Percentiles rank a stretch among this genome's conserved stretches.
Evolutionary conservation across 495 filamentous ascomycete genomes (phyloP).

Genomic region (Penicillium dipodomyicola): DNA sequence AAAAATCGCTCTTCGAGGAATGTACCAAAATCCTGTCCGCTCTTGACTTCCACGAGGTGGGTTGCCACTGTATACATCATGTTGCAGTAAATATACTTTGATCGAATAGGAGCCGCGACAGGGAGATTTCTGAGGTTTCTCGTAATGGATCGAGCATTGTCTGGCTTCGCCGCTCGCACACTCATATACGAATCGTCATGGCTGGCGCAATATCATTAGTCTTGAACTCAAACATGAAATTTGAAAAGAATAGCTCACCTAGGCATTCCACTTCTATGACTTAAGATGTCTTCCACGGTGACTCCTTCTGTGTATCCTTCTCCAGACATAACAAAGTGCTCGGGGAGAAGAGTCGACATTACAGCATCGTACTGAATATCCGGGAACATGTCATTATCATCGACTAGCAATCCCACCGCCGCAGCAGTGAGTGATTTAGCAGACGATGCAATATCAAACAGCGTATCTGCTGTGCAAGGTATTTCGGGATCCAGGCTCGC

Average conservation of each 20-base stretch:
- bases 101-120: conserved; percentile 35
- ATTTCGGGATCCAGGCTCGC: too few relatives aligned
- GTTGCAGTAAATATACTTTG: conserved; percentile 50
- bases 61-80: conserved; percentile 44
- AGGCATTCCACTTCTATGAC: conserved; percentile 29
- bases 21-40: conserved; percentile 33
- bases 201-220: conserved; percentile 2
- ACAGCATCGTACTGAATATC: neutral
- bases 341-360: conserved; percentile 28
- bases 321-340: conserved; percentile 31
- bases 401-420: too few relatives aligned
- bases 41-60: conserved; percentile 44
- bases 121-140: conserved; percentile 40
- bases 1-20: conserved; percentile 42
- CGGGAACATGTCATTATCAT: too few relatives aligned
- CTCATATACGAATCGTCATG: conserved; percentile 22
- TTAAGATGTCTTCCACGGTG: conserved; percentile 31
- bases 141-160: conserved; percentile 24
- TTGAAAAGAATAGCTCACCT: conserved; percentile 11
- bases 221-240: neutral
- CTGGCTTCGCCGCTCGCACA: conserved; percentile 12
- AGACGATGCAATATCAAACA: too few relatives aligned
- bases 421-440: too few relatives aligned
- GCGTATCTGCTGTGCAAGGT: too few relatives aligned
- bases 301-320: conserved; percentile 25